Evolutionary conservation across 768 basidiomycete genomes (phyloP).

Genomic region (Mycena epipterygia): DNA sequence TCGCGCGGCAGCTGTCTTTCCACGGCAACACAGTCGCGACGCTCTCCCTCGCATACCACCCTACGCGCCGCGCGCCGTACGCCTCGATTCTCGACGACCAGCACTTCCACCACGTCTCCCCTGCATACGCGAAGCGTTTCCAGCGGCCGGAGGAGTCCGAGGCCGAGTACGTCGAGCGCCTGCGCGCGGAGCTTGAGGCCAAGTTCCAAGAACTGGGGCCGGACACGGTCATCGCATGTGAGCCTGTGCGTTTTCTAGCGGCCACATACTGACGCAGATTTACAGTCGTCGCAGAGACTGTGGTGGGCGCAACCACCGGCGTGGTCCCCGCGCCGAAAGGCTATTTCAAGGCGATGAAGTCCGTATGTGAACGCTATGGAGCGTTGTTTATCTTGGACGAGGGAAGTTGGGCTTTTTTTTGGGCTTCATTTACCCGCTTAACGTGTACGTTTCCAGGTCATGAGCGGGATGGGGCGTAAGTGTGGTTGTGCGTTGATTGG

Average conservation of each 20-base stretch:
- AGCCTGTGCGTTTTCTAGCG: constrained; percentile 44
- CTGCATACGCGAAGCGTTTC: constrained; percentile 89
- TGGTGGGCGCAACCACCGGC: constrained; percentile 89
- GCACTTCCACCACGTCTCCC: constrained; percentile 88
- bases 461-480: constrained; percentile 93
- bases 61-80: constrained; percentile 77
- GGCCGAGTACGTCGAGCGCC: constrained; percentile 83
- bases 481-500: constrained; percentile 24
- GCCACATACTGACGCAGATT: not conserved
- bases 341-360: constrained; percentile 89
- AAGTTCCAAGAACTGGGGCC: constrained; percentile 89
- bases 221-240: constrained; percentile 86
- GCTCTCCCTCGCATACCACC: constrained; percentile 77
- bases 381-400: constrained; percentile 91
- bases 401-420: constrained; percentile 51
- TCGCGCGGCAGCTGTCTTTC: constrained; percentile 83
- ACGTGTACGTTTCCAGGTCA: constrained; percentile 60
- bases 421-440: not conserved
- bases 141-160: constrained; percentile 77
- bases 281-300: constrained; percentile 86
- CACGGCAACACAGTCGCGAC: constrained; percentile 89
- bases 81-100: constrained; percentile 71
- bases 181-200: constrained; percentile 85
- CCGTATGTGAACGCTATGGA: constrained; percentile 82
- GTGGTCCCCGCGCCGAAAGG: constrained; percentile 83